Evolutionary conservation across 2,329 filamentous ascomycete species (phyloP), one percentile per base, ranked within the genome.

Genomic region (Hymenoscyphus infarciens): DNA sequence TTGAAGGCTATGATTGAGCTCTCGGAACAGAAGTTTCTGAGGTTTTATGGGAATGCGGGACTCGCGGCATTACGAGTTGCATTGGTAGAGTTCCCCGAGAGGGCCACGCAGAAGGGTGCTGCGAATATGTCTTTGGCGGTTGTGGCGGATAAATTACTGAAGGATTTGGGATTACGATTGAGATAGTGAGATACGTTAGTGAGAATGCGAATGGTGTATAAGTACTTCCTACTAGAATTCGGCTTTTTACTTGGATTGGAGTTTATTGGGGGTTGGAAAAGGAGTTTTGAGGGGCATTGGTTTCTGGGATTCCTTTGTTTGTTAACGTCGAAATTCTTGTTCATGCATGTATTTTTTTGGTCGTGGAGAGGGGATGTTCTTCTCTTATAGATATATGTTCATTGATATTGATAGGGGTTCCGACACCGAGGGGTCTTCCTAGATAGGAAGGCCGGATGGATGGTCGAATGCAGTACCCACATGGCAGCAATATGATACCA

Each of bases 31-130:
- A 87, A 89, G 19, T 92, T 98, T 70, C 78, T 97, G 57, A 80
- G 81, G 15, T 91, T 95, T 68, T 99, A 93, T 71, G 94, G 93
- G 0, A 87, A 85, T 57, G 85, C 89, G 7, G 93, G 85, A 0
- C 74, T 90, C n/a, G 88, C 84, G 0, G 86, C 91, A 1, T 74
- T 97, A 67, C 81, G 86, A 42, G 80, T 84, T 59, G 90, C 90
- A 0, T 78, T 94, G 29, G 75, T 95, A n/a, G 88, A 91, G 13
- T 87, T 95, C 57, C 92, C 91, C 0, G 77, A 77, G 29, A 81
- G 78, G 61, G 81, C 81, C 59, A 80, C 79, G 13, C 56, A 58
- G 35, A 27, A 35, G 25, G 29, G 25, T 1, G 75, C 79, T 1
- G 83, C 81, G 1, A 82, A 81, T 1, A 78, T 78, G 45, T 82